Evolutionary conservation across 441 rosid genomes (phyloP).

Genomic region (Adansonia gregorii): DNA sequence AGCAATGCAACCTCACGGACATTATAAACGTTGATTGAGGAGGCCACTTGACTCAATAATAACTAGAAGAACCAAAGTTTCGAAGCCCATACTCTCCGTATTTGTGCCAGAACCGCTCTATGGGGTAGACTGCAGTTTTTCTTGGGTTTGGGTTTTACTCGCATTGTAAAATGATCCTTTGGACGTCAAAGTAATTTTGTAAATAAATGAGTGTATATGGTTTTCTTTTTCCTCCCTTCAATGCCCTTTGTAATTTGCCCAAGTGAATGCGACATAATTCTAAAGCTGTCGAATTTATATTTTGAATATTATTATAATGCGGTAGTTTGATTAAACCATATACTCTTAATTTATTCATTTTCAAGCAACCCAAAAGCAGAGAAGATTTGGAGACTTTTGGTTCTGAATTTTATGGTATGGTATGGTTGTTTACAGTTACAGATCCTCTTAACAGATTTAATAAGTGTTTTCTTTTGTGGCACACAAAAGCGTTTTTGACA

Average conservation of each 20-base stretch:
- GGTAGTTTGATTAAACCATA: constrained; percentile 17
- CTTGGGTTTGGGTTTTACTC: constrained; percentile 23
- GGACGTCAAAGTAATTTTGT: constrained; percentile 40
- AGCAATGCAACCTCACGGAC: constrained; percentile 32
- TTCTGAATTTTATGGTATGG: background rate
- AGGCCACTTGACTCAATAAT: constrained; percentile 20
- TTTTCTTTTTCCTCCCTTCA: constrained; percentile 9
- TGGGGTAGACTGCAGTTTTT: no score
- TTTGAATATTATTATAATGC: constrained; percentile 27
- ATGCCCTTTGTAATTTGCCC: constrained; percentile 29
- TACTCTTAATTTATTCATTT: background rate
- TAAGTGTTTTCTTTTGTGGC: background rate
- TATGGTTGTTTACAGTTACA: background rate
- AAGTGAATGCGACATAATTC: constrained; percentile 32
- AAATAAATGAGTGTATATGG: constrained; percentile 55
- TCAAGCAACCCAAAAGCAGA: background rate
- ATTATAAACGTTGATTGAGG: constrained; percentile 9
- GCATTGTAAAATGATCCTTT: constrained; percentile 29
- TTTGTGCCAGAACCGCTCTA: constrained; percentile 12
- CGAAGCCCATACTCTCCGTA: background rate
- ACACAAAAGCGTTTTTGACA: background rate
- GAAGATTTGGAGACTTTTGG: background rate
- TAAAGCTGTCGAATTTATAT: constrained; percentile 24
- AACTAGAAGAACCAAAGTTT: constrained; percentile 20
- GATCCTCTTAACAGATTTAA: background rate